A percentile compares a stretch with the other conserved stretches of the same genome.
Evolutionary conservation across 768 basidiomycete genomes (phyloP).

Genomic region (Russula foetens): DNA sequence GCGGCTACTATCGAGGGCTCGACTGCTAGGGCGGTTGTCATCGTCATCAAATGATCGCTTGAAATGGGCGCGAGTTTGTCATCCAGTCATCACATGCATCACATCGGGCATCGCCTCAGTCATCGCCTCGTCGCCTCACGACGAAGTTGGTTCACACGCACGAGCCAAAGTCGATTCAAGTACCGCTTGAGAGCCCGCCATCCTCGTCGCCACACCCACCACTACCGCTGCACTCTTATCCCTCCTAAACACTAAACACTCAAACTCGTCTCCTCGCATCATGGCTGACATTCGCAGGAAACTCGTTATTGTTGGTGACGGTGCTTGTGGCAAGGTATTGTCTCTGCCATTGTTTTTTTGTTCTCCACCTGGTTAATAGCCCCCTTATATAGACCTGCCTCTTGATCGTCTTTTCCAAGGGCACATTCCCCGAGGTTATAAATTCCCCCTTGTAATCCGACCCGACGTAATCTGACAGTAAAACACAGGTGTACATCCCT

Average conservation of each 20-base stretch:
- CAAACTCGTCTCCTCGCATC: constrained; percentile 1
- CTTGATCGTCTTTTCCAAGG: constrained; percentile 94
- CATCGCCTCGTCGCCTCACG: constrained; percentile 8
- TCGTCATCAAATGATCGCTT: background rate
- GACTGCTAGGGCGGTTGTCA: background rate
- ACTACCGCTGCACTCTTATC: constrained; percentile 1
- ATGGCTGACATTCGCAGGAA: constrained; percentile 99
- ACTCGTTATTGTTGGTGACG: constrained; percentile 97
- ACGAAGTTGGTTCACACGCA: constrained; percentile 21
- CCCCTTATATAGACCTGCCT: constrained; percentile 27
- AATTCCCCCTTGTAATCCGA: background rate
- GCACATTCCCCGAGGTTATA: constrained; percentile 87
- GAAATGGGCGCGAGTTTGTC: background rate
- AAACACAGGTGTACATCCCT: constrained; percentile 86
- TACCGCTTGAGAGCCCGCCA: constrained; percentile 20
- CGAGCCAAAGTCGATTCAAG: constrained; percentile 17
- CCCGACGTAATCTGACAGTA: background rate
- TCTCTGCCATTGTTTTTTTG: background rate
- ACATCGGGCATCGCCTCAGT: constrained; percentile 1
- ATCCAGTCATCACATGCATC: background rate
- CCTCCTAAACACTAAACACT: constrained; percentile 14
- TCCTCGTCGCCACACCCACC: constrained; percentile 14
- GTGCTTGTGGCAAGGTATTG: constrained; percentile 88
- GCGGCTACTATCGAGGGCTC: no score
- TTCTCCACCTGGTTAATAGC: background rate